These are phyloP conservation scores for Monilinia fructicola DNA, from an alignment of 2,329 filamentous ascomycete genomes.

Conservation along the genomic window DNA sequence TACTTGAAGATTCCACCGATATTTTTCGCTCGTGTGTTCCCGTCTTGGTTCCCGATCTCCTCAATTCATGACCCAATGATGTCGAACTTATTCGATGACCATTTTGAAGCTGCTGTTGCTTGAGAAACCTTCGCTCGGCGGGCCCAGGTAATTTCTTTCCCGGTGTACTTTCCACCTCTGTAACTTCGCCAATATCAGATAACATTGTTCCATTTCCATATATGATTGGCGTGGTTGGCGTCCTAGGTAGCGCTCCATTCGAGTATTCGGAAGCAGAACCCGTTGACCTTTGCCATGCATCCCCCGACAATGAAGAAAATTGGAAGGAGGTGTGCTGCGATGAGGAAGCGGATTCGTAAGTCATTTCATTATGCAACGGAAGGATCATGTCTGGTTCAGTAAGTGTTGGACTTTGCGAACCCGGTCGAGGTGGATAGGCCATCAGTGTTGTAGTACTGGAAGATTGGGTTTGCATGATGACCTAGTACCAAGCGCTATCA, in stretches of 20 bases:
- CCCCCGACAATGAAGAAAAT: conserved; percentile 38
- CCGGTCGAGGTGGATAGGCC: conserved; percentile 54
- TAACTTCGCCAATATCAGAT: conserved; percentile 62
- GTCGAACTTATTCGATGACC: conserved; percentile 47
- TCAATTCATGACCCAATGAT: conserved; percentile 46
- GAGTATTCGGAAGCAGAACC: conserved; percentile 37
- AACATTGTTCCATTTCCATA: conserved; percentile 70
- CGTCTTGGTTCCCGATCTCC: conserved; percentile 49
- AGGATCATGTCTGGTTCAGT: conserved; percentile 96
- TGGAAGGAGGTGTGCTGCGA: conserved; percentile 44
- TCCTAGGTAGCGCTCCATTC: conserved; percentile 44
- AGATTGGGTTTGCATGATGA: conserved; percentile 36
- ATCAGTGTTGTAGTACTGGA: conserved; percentile 34
- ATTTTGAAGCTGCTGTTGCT: conserved; percentile 29
- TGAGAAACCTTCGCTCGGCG: conserved; percentile 37
- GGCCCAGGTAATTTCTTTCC: conserved; percentile 42
- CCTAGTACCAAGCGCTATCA: conserved; percentile 24
- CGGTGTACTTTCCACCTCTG: conserved; percentile 52
- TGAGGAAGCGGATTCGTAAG: conserved; percentile 53
- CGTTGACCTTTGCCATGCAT: conserved; percentile 39
- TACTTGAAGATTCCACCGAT: conserved; percentile 62
- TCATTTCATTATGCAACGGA: conserved; percentile 61
- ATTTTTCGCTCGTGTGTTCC: conserved; percentile 51
- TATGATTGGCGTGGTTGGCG: conserved; percentile 62
- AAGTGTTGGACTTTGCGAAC: conserved; percentile 83